Conservation (phyloP, 768 basidiomycete species). For the Boletus sensibilis region DNA sequence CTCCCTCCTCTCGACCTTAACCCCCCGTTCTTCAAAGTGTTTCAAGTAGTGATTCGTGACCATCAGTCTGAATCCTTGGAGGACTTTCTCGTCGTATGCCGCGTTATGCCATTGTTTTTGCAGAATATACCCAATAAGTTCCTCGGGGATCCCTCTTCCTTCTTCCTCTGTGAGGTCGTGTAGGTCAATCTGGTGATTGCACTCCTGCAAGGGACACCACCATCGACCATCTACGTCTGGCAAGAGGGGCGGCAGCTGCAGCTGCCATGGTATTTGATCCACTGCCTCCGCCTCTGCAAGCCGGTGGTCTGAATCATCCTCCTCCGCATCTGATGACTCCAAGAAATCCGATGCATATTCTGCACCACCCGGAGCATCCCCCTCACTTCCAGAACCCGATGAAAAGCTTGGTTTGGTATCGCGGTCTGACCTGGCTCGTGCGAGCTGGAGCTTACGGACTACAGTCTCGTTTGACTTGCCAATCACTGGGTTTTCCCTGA, state of each 20-base stretch:
- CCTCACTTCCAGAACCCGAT: constrained; percentile 26
- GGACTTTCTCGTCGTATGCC: constrained; percentile 28
- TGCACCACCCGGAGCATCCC: constrained; percentile 14
- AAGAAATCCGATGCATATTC: constrained; percentile 60
- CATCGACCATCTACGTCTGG: constrained; percentile 47
- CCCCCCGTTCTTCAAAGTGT: constrained; percentile 23
- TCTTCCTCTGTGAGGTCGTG: constrained; percentile 39
- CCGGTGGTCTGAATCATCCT: constrained; percentile 36
- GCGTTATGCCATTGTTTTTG: constrained; percentile 38
- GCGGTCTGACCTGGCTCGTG: constrained; percentile 3
- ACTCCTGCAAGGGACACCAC: constrained; percentile 48
- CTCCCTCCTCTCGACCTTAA: constrained; percentile 14
- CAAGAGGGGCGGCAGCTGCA: constrained; percentile 39
- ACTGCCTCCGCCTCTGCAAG: constrained; percentile 20
- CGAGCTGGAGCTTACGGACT: constrained; percentile 22
- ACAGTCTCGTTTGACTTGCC: constrained; percentile 23
- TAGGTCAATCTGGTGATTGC: constrained; percentile 48
- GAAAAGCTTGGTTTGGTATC: not conserved
- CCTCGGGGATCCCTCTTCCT: constrained; percentile 21
- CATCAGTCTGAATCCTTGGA: constrained; percentile 25
- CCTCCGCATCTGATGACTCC: constrained; percentile 45
- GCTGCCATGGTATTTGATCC: constrained; percentile 37
- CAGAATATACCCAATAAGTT: constrained; percentile 24
- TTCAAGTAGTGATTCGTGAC: constrained; percentile 27
- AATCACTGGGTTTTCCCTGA: constrained; percentile 27